Conservation (phyloP, 108 stramenopile genomes). For the Cylindrotheca fusiformis region DNA sequence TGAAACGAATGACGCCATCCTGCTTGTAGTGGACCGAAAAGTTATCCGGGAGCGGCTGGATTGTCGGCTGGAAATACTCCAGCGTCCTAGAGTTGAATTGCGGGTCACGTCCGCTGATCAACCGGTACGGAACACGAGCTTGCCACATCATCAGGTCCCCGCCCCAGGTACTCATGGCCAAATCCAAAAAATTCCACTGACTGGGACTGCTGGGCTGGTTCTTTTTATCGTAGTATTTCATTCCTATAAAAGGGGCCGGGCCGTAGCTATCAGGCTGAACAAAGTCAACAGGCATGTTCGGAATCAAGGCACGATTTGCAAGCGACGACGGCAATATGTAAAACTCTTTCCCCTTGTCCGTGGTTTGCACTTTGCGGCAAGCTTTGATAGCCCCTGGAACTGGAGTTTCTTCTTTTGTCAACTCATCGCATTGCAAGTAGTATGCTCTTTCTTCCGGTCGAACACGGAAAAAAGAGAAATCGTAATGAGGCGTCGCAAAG, state of each 20-base stretch:
- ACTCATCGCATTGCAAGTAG: constrained; percentile 20
- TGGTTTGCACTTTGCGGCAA: constrained; percentile 10
- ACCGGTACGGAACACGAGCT: constrained; percentile 21
- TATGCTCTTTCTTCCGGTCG: constrained; percentile 24
- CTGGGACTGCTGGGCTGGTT: constrained; percentile 9
- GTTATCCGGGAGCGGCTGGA: constrained; percentile 26
- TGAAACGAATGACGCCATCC: constrained; percentile 28
- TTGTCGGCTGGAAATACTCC: constrained; percentile 25
- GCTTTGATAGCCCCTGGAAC: constrained; percentile 15
- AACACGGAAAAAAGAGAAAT: constrained; percentile 27
- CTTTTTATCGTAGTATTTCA: constrained; percentile 20
- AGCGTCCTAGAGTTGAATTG: constrained; percentile 15
- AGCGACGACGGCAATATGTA: constrained; percentile 23
- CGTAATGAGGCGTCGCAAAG: constrained; percentile 21
- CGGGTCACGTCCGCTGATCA: constrained; percentile 9
- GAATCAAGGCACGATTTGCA: neutral
- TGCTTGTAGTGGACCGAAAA: constrained; percentile 17
- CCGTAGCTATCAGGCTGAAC: constrained; percentile 6
- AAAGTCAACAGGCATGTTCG: constrained; percentile 31
- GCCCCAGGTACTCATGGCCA: constrained; percentile 23
- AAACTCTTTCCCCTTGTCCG: constrained; percentile 28
- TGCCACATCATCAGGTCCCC: constrained; percentile 32
- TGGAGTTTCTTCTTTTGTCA: neutral
- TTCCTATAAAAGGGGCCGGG: constrained; percentile 19
- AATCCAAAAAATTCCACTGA: constrained; percentile 16